phyloP scores from a whole-genome alignment of 2,329 filamentous ascomycete genomes.

The Lasiodiplodia hormozganensis region DNA sequence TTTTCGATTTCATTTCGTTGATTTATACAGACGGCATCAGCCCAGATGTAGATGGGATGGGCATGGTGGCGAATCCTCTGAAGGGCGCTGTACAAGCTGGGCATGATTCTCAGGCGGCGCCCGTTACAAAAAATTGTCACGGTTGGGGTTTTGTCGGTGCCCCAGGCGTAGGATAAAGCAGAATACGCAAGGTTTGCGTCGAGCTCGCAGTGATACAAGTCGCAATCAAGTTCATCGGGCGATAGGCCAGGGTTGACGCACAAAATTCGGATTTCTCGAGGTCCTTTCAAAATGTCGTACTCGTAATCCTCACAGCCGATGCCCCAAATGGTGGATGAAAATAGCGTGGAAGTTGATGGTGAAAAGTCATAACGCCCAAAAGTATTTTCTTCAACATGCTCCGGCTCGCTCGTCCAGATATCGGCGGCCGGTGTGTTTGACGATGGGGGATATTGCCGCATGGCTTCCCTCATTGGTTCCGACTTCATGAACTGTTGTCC shows the following conservation, averaged over 20 bases:
- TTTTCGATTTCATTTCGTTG: constrained; percentile 29
- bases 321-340: not conserved
- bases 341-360: not conserved
- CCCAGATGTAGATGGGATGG: constrained; percentile 28
- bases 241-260: constrained; percentile 1
- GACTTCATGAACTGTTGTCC: no score
- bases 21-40: constrained; percentile 32
- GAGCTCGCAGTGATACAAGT: constrained; percentile 4
- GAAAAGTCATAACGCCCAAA: not conserved
- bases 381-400: no score
- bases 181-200: constrained; percentile 6
- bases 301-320: not conserved
- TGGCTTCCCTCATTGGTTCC: no score
- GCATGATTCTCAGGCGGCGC: constrained; percentile 11
- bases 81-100: constrained; percentile 22
- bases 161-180: constrained; percentile 33
- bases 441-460: no score
- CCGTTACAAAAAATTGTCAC: not conserved
- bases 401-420: no score
- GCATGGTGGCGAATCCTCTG: constrained; percentile 17
- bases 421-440: no score
- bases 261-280: constrained; percentile 1
- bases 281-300: not conserved
- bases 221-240: not conserved
- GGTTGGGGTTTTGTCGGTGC: not conserved